Percentiles rank a stretch among this genome's conserved stretches.
These are phyloP conservation scores for Aspergillus sp. DNA, from an alignment of 2,329 filamentous ascomycete genomes.

Conservation along the genomic window DNA sequence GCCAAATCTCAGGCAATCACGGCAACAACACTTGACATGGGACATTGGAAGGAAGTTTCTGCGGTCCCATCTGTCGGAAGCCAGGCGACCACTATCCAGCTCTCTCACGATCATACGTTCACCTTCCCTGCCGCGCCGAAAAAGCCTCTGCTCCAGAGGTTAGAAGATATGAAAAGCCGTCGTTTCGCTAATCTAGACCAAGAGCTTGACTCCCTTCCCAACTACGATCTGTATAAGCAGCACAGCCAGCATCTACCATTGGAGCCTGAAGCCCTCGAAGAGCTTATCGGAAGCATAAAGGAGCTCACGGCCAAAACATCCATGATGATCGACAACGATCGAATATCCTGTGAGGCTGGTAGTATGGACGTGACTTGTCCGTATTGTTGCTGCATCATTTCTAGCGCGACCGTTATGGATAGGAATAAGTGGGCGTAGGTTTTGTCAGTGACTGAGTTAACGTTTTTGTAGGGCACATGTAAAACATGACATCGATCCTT, in stretches of 20 bases:
- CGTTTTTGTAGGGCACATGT: conserved; percentile 4
- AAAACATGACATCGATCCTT: conserved; percentile 10
- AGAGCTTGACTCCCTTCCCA: background rate
- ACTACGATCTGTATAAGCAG: background rate
- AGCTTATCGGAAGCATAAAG: background rate
- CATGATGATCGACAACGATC: background rate
- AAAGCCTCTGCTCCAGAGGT: background rate
- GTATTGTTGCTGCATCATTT: conserved; percentile 12
- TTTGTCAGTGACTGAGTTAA: background rate
- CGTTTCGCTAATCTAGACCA: background rate
- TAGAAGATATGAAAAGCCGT: background rate
- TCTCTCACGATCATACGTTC: background rate
- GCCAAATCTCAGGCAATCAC: conserved; percentile 5
- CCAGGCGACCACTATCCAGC: conserved; percentile 7
- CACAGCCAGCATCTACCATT: background rate
- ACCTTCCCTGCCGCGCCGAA: conserved; percentile 8
- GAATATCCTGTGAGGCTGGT: conserved; percentile 1
- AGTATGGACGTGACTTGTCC: conserved; percentile 14
- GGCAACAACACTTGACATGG: conserved; percentile 9
- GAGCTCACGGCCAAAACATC: background rate
- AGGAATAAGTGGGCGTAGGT: conserved; percentile 15
- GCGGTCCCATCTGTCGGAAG: conserved; percentile 7
- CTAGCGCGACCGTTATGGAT: conserved; percentile 2
- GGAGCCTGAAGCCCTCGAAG: background rate
- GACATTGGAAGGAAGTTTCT: conserved; percentile 11